Evolutionary conservation across 129 eudicot species (phyloP).

Genomic region (sunflower (Helianthus annuus)): DNA sequence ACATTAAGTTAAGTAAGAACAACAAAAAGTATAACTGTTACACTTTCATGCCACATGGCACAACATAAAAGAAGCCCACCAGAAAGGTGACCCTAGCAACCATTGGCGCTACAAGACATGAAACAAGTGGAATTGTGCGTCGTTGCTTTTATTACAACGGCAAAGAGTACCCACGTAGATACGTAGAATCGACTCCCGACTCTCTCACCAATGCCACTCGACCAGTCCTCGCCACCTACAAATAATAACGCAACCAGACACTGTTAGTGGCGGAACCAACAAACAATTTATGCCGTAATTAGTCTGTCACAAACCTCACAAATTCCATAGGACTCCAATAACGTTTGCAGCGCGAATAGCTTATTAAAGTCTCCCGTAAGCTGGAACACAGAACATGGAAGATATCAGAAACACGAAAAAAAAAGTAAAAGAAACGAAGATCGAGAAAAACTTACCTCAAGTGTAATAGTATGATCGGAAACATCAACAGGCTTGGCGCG

Average conservation of each 20-base stretch:
- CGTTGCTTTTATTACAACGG: constrained; percentile 25
- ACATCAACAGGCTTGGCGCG: constrained; percentile 96
- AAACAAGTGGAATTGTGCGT: background rate
- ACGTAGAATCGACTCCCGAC: constrained; percentile 61
- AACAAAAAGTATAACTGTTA: background rate
- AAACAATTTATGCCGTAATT: background rate
- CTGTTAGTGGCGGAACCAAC: background rate
- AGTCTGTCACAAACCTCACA: constrained; percentile 67
- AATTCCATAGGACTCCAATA: constrained; percentile 83
- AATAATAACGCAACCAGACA: background rate
- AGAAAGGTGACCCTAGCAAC: background rate
- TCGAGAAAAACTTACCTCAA: constrained; percentile 52
- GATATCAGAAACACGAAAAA: constrained; percentile 20
- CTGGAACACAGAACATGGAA: constrained; percentile 37
- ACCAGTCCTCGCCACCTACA: constrained; percentile 71
- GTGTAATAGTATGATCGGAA: constrained; percentile 89
- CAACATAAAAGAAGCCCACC: background rate
- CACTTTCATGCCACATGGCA: background rate
- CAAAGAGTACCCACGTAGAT: constrained; percentile 56
- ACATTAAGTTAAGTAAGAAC: background rate
- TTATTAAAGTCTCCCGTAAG: constrained; percentile 81
- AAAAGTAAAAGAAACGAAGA: background rate
- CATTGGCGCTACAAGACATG: constrained; percentile 7
- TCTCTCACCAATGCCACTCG: constrained; percentile 65
- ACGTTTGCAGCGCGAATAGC: constrained; percentile 77